Evolutionary conservation across 345 rosid genomes (phyloP), one percentile per base, ranked within the genome.

Genomic region (Adansonia digitata): DNA sequence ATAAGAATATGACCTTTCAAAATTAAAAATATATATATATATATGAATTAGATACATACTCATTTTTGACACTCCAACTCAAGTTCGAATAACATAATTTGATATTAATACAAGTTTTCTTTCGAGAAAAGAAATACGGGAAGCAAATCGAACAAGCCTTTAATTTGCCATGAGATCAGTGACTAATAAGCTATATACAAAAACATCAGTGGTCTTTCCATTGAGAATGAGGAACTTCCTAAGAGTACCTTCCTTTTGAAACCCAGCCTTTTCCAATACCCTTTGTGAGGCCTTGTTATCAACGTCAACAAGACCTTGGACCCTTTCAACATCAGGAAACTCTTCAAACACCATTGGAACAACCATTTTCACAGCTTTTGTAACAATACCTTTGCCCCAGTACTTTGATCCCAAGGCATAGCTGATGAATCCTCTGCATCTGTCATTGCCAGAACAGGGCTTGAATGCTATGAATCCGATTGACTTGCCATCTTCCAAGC

Each of bases 331-430:
- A 31, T 72, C 63, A 14, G 79, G 78, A 69, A 69, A 56, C 63
- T 82, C 83, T 1, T 39, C 0, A 26, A 82, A 82, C 14, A 73
- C 75, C 26, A 51, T 72, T 5, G 27, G 13, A 17, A 64, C 68
- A 65, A 68, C 80, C 79, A 75, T 2, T 61, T 77, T 78, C 67
- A 65, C 81, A 3, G 82, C 83, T 77, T 37, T 74, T 1, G 85
- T 78, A 0, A 26, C 79, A 6, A 85, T 77, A 67, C 85, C 85
- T 52, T 74, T 78, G 5, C 85, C 85, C 84, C 85, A 86, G 20
- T 82, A 80, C 40, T 39, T 40, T 0, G 67, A 66, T 0, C 75
- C 82, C 77, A 83, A 34, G 13, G 57, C 73, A 51, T 85, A 81
- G 18, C 84, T 82, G 22, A 85, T 26, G 57, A 59, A 79, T n/a